Evolutionary conservation across 106 monocot genomes (phyloP).

Genomic region (Acorus calamus): DNA sequence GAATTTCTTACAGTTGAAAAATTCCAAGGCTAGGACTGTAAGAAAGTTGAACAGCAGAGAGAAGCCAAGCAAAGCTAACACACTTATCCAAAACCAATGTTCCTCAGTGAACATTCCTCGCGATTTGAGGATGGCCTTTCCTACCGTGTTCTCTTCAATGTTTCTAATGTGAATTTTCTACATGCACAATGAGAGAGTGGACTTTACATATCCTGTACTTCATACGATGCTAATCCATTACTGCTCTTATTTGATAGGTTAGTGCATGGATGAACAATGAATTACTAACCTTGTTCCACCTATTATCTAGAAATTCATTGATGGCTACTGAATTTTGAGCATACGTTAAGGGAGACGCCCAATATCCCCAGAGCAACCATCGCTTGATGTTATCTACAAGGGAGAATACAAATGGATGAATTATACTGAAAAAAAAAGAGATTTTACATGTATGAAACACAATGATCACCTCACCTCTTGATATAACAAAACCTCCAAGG

Average conservation of each 20-base stretch:
- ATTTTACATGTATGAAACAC: neutral
- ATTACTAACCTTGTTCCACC: slow-evolving; percentile 40
- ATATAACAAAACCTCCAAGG: slow-evolving; percentile 14
- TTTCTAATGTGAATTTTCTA: neutral
- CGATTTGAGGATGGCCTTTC: neutral
- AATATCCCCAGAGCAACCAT: slow-evolving; percentile 57
- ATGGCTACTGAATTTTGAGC: slow-evolving; percentile 41
- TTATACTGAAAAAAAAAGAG: neutral
- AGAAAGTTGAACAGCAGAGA: neutral
- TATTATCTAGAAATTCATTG: slow-evolving; percentile 53
- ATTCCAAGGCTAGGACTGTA: neutral
- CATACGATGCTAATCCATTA: no score
- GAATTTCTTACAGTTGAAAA: neutral
- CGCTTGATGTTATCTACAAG: slow-evolving; percentile 16
- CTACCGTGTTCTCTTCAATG: neutral
- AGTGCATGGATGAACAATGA: neutral
- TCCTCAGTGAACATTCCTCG: neutral
- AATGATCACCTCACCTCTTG: slow-evolving; percentile 7
- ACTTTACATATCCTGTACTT: no score
- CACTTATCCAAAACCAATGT: neutral
- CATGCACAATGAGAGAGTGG: no score
- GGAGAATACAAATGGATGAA: neutral
- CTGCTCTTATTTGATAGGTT: no score
- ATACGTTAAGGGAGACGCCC: slow-evolving; percentile 53
- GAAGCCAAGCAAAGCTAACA: neutral